phyloP scores from a whole-genome alignment of 75 land plant genomes.

The Larix kaempferi region DNA sequence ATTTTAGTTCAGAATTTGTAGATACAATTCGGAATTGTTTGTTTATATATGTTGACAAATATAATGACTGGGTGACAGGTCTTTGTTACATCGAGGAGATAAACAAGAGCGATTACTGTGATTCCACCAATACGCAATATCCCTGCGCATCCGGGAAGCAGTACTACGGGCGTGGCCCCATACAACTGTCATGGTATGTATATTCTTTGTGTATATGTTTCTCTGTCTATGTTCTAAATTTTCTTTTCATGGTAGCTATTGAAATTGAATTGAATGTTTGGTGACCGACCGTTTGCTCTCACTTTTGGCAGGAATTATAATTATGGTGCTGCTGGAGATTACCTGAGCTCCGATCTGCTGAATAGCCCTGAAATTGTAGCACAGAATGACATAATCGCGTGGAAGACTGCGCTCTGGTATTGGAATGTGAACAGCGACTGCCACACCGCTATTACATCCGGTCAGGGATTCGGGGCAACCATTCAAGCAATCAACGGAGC shows the following conservation, averaged over 20 bases:
- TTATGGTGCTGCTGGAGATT: neutral
- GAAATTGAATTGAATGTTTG: no score
- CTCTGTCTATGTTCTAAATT: no score
- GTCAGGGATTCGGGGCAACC: slow-evolving; percentile 44
- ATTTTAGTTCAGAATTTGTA: no score
- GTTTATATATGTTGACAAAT: no score
- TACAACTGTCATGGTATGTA: neutral
- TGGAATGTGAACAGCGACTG: slow-evolving; percentile 5
- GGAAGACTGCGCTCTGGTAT: slow-evolving; percentile 1
- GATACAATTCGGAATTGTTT: no score
- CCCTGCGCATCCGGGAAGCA: neutral
- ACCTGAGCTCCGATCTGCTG: neutral
- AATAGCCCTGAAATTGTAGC: neutral
- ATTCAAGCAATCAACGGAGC: slow-evolving; percentile 28
- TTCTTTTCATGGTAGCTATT: no score
- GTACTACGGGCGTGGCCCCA: slow-evolving; percentile 5
- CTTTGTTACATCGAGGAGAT: no score
- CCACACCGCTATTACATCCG: slow-evolving; percentile 6
- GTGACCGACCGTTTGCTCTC: no score
- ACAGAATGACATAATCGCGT: neutral
- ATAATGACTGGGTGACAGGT: no score
- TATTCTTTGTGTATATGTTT: no score
- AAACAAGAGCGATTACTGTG: neutral
- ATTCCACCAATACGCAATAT: neutral
- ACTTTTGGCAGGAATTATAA: neutral